Evolutionary conservation across 768 basidiomycete genomes (phyloP).

Genomic region (Arthromyces matolae): DNA sequence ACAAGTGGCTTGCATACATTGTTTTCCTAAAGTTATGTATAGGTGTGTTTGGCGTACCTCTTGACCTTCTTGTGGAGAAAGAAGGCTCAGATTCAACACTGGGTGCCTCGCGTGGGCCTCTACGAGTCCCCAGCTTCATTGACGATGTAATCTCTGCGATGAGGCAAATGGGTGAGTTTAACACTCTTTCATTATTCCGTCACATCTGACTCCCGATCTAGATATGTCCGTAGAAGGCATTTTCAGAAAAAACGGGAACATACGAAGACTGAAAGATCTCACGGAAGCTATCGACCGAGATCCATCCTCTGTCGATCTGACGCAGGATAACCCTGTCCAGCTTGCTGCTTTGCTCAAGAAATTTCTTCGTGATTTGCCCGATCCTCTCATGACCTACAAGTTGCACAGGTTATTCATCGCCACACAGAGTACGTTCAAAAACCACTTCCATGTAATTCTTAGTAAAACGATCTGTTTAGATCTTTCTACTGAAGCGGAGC

Average conservation of each 20-base stretch:
- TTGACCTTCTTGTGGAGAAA: conserved; percentile 89
- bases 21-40: neutral
- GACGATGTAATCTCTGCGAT: conserved; percentile 98
- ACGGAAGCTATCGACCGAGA: conserved; percentile 95
- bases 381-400: conserved; percentile 94
- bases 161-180: conserved; percentile 91
- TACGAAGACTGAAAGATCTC: conserved; percentile 85
- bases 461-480: conserved; percentile 37
- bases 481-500: conserved; percentile 70
- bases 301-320: conserved; percentile 84
- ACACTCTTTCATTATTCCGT: conserved; percentile 1
- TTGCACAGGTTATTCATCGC: conserved; percentile 85
- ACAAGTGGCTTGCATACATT: neutral
- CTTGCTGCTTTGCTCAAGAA: conserved; percentile 95
- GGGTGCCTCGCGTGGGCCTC: conserved; percentile 78
- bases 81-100: conserved; percentile 95
- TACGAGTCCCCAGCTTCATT: conserved; percentile 94
- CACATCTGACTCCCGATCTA: conserved; percentile 26
- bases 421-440: conserved; percentile 68
- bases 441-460: neutral
- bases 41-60: conserved; percentile 92
- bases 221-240: conserved; percentile 99
- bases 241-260: conserved; percentile 98
- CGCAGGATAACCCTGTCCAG: conserved; percentile 95
- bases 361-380: conserved; percentile 93